Evolutionary conservation across 257 asterid genomes (phyloP).

Genomic region (Lithospermum erythrorhizon): DNA sequence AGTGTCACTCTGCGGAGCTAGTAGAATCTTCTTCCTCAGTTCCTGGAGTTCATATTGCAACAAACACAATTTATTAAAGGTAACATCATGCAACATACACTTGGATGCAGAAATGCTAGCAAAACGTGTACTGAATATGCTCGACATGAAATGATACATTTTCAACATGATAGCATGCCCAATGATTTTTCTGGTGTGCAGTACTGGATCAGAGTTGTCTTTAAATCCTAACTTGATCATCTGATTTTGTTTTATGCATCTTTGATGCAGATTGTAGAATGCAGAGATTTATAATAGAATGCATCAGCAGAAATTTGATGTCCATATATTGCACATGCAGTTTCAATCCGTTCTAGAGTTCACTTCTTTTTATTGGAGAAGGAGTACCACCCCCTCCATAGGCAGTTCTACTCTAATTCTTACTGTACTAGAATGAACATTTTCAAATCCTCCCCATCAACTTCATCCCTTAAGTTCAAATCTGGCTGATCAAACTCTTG

Average conservation of each 20-base stretch:
- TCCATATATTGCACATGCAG: too few species aligned
- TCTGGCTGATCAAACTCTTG: not conserved
- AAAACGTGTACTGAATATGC: not conserved
- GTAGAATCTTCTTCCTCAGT: not conserved
- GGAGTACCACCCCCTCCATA: not conserved
- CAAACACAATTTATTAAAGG: not conserved
- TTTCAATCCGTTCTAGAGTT: too few species aligned
- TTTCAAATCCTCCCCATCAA: not conserved
- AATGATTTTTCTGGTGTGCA: not conserved
- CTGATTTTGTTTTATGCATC: not conserved
- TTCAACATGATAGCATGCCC: not conserved
- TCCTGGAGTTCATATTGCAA: not conserved
- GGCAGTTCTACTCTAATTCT: not conserved
- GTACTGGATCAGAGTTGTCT: not conserved
- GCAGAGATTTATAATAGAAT: not conserved
- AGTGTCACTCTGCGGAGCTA: not conserved
- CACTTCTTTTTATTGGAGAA: too few species aligned
- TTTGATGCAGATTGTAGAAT: too few species aligned
- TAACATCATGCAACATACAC: not conserved
- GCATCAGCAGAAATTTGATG: too few species aligned
- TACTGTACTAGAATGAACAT: not conserved
- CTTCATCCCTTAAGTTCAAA: not conserved
- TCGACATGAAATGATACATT: not conserved
- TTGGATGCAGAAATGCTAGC: not conserved
- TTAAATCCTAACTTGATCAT: not conserved